Percentiles rank a stretch among this genome's conserved stretches.
These are phyloP conservation scores for Russula earlei DNA, from an alignment of 768 basidiomycete genomes.

Conservation along the genomic window DNA sequence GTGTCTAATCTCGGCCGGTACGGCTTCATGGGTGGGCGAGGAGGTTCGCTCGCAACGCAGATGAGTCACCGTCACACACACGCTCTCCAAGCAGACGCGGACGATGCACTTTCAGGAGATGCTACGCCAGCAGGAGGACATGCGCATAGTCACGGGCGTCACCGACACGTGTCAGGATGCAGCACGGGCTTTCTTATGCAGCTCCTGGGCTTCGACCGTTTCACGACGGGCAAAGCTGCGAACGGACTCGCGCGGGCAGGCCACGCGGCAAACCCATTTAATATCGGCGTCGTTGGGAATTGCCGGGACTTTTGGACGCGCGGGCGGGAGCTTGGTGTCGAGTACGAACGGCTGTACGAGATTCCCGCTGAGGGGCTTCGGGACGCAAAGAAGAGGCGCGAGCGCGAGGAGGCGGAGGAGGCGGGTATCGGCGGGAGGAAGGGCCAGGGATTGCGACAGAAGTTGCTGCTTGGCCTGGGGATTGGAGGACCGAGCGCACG, in stretches of 20 bases:
- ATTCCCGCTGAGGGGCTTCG: slow-evolving; percentile 78
- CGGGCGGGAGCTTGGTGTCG: slow-evolving; percentile 77
- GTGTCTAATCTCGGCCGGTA: slow-evolving; percentile 91
- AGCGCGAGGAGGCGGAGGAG: slow-evolving; percentile 50
- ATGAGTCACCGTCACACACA: slow-evolving; percentile 67
- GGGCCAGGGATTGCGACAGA: slow-evolving; percentile 33
- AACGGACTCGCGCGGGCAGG: slow-evolving; percentile 74
- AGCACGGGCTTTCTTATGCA: slow-evolving; percentile 72
- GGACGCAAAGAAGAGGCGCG: slow-evolving; percentile 56
- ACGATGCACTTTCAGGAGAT: slow-evolving; percentile 40
- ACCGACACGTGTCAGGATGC: slow-evolving; percentile 30
- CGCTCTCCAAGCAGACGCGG: slow-evolving; percentile 26
- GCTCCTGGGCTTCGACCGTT: slow-evolving; percentile 87
- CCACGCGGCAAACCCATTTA: slow-evolving; percentile 85
- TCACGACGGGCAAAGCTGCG: slow-evolving; percentile 84
- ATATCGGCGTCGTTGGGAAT: slow-evolving; percentile 66
- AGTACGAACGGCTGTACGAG: slow-evolving; percentile 85
- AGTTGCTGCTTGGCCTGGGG: slow-evolving; percentile 48
- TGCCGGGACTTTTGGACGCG: slow-evolving; percentile 93
- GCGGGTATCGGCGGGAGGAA: slow-evolving; percentile 28
- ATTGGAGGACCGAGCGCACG: slow-evolving; percentile 34
- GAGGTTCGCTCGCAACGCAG: slow-evolving; percentile 56
- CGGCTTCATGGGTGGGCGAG: slow-evolving; percentile 94
- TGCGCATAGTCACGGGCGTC: slow-evolving; percentile 36
- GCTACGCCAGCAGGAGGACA: slow-evolving; percentile 14